phyloP scores from a whole-genome alignment of 306 rosid species.

The Hippophae tibetana region DNA sequence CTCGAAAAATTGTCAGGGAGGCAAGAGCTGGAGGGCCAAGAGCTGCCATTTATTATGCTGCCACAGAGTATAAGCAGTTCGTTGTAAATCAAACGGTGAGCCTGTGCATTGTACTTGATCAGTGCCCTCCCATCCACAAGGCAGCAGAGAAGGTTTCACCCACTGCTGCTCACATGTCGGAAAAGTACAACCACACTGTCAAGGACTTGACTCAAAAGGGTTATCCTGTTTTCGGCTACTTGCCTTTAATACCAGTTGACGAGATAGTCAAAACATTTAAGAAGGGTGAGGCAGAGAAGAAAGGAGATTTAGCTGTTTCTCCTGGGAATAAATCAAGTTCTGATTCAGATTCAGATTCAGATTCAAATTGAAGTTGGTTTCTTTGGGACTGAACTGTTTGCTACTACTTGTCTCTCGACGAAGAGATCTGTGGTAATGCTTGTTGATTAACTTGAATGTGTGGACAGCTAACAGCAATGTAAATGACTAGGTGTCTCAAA shows the following conservation, averaged over 20 bases:
- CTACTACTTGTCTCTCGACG: not conserved
- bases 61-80: conserved; percentile 43
- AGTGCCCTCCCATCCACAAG: conserved; percentile 35
- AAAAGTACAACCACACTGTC: conserved; percentile 50
- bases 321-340: conserved; percentile 24
- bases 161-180: conserved; percentile 33
- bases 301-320: conserved; percentile 13
- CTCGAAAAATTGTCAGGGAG: conserved; percentile 29
- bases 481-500: conserved; percentile 1
- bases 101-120: conserved; percentile 43
- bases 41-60: conserved; percentile 41
- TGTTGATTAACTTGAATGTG: not conserved
- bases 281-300: conserved; percentile 26
- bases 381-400: not conserved
- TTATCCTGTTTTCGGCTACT: conserved; percentile 35
- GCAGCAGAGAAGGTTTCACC: conserved; percentile 46
- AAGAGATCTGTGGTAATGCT: conserved; percentile 1
- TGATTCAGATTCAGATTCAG: conserved; percentile 32
- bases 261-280: conserved; percentile 40
- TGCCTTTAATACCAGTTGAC: conserved; percentile 65
- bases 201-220: conserved; percentile 42
- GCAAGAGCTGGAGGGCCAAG: conserved; percentile 52
- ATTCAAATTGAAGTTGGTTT: conserved; percentile 14
- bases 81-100: conserved; percentile 35
- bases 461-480: conserved; percentile 3